Evolutionary conservation across 306 rosid genomes (phyloP).

Genomic region (Prunus campanulata): DNA sequence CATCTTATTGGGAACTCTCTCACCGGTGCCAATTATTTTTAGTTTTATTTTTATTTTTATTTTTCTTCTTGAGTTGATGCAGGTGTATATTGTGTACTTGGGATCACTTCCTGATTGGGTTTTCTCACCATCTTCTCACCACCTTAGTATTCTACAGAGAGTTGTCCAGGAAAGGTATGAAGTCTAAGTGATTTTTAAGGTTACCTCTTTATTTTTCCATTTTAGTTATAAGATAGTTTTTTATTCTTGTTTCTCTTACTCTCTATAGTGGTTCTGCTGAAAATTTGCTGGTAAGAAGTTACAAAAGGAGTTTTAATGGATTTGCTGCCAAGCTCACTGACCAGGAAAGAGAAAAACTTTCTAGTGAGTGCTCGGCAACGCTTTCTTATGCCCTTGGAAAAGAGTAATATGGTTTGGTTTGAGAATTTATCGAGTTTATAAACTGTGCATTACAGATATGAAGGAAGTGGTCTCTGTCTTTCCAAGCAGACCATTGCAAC

Average conservation of each 20-base stretch:
- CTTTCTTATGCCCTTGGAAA: no score
- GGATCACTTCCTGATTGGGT: neutral
- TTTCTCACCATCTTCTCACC: neutral
- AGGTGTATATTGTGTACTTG: conserved; percentile 19
- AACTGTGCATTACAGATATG: neutral
- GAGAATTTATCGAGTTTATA: neutral
- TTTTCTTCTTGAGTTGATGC: neutral
- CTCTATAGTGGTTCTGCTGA: neutral
- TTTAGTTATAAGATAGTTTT: neutral
- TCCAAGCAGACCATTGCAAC: neutral
- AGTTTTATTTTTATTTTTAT: neutral
- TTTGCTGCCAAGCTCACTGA: conserved; percentile 28
- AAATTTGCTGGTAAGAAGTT: conserved; percentile 17
- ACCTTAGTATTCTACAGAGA: neutral
- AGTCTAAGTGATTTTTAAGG: neutral
- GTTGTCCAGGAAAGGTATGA: neutral
- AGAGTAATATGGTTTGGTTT: neutral
- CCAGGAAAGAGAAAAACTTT: conserved; percentile 13
- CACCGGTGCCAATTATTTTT: neutral
- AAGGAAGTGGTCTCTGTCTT: conserved; percentile 14
- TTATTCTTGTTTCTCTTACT: neutral
- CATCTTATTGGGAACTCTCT: neutral
- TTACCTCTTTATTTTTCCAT: neutral
- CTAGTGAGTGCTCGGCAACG: conserved; percentile 2
- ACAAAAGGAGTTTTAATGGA: conserved; percentile 37